phyloP scores from a whole-genome alignment of 2,329 filamentous ascomycete genomes.

The Colletotrichum lindemuthianum region DNA sequence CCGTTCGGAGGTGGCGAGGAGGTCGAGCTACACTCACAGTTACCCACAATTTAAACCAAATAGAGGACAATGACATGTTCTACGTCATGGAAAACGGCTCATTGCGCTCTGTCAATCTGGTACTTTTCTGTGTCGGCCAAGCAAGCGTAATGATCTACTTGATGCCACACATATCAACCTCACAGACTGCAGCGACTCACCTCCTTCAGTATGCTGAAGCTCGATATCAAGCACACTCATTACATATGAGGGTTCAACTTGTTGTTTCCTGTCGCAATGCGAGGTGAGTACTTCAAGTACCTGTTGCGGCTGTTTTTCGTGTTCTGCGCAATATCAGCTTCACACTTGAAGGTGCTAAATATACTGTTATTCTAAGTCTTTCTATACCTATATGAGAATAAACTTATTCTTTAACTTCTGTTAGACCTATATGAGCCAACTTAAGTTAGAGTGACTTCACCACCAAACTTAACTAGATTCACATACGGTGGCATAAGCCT shows the following conservation, averaged over 20 bases:
- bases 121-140: constrained; percentile 85
- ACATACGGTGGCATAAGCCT: constrained; percentile 68
- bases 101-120: constrained; percentile 80
- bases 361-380: constrained; percentile 81
- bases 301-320: constrained; percentile 62
- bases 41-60: constrained; percentile 87
- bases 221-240: constrained; percentile 43
- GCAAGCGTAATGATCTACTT: constrained; percentile 75
- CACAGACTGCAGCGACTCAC: constrained; percentile 76
- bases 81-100: constrained; percentile 82
- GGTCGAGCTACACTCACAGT: constrained; percentile 92
- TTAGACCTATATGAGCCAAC: constrained; percentile 72
- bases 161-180: constrained; percentile 83
- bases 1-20: constrained; percentile 79
- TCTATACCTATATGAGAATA: constrained; percentile 96
- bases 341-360: constrained; percentile 68
- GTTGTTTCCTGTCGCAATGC: constrained; percentile 61
- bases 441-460: no score
- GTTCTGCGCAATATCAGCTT: constrained; percentile 49
- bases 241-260: constrained; percentile 36
- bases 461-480: no score
- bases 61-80: constrained; percentile 76
- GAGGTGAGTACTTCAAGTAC: constrained; percentile 76
- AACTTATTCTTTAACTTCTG: constrained; percentile 80
- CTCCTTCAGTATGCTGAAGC: constrained; percentile 77